A percentile compares a stretch with the other conserved stretches of the same genome.
Evolutionary conservation across 148 eudicot species (phyloP).

Genomic region (Agrostemma githago): DNA sequence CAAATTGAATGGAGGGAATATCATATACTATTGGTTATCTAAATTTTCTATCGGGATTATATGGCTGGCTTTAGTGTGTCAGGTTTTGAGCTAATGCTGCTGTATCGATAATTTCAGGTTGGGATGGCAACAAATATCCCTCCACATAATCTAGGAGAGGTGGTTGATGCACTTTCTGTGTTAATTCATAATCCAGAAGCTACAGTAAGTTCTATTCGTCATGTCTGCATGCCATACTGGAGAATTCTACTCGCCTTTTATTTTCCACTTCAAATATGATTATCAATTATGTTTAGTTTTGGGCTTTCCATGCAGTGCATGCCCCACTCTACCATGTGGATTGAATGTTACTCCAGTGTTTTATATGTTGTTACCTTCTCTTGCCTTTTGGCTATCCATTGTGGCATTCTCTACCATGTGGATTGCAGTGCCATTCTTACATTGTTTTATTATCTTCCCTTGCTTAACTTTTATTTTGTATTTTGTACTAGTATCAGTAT

Average conservation of each 20-base stretch:
- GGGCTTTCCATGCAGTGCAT: conserved; percentile 2
- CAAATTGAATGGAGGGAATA: no score
- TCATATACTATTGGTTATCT: not conserved
- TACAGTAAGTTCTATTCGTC: conserved; percentile 51
- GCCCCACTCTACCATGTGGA: not conserved
- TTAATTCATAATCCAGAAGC: conserved; percentile 93
- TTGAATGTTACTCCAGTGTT: not conserved
- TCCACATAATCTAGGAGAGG: conserved; percentile 97
- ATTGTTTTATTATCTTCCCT: not conserved
- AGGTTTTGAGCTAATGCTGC: not conserved
- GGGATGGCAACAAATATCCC: conserved; percentile 99
- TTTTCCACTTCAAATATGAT: not conserved
- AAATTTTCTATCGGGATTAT: not conserved
- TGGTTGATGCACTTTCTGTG: conserved; percentile 88
- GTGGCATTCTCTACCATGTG: not conserved
- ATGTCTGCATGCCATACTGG: not conserved
- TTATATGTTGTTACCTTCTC: not conserved
- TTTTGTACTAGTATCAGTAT: not conserved
- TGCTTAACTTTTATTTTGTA: not conserved
- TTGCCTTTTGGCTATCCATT: not conserved
- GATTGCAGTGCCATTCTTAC: not conserved
- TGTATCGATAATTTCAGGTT: conserved; percentile 43
- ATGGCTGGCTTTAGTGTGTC: not conserved
- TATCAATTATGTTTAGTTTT: not conserved
- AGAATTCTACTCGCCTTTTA: not conserved